phyloP scores from a whole-genome alignment of 352 stramenopile species.

The Phytophthora meadii region DNA sequence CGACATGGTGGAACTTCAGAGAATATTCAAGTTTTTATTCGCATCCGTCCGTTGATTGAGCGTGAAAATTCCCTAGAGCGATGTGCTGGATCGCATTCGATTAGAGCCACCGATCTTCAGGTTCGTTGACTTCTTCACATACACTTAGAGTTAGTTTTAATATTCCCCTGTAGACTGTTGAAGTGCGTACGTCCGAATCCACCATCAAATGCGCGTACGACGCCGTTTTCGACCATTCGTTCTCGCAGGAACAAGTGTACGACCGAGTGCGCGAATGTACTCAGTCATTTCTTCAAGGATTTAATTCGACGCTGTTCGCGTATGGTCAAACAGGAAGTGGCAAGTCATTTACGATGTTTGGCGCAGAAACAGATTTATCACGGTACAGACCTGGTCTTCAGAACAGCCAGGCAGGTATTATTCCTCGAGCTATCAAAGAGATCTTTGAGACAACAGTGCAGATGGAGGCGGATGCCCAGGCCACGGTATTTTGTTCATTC shows the following conservation, averaged over 20 bases:
- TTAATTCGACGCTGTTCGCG: constrained; percentile 88
- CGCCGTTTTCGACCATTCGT: constrained; percentile 78
- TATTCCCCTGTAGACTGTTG: constrained; percentile 62
- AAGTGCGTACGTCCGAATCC: constrained; percentile 71
- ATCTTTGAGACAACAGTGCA: constrained; percentile 79
- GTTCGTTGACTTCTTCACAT: constrained; percentile 22
- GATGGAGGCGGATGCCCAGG: constrained; percentile 54
- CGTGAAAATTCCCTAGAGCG: constrained; percentile 54
- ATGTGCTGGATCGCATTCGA: constrained; percentile 41
- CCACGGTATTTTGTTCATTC: constrained; percentile 82
- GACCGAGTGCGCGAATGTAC: constrained; percentile 79
- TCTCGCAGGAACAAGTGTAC: constrained; percentile 84
- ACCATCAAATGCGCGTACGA: constrained; percentile 86
- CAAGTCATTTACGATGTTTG: constrained; percentile 91
- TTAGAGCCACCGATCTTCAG: constrained; percentile 53
- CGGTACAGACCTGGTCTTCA: constrained; percentile 77
- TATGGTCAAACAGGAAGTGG: constrained; percentile 87
- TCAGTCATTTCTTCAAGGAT: constrained; percentile 79
- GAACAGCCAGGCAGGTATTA: constrained; percentile 87
- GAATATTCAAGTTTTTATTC: constrained; percentile 88
- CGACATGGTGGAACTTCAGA: constrained; percentile 52
- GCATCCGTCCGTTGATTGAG: constrained; percentile 82
- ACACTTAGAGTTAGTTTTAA: no score
- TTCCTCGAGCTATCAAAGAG: constrained; percentile 90
- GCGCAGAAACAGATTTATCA: constrained; percentile 72